Evolutionary conservation across 2,329 filamentous ascomycete species (phyloP), one percentile per base, ranked within the genome.

Genomic region (Pseudogymnoascus sp.): DNA sequence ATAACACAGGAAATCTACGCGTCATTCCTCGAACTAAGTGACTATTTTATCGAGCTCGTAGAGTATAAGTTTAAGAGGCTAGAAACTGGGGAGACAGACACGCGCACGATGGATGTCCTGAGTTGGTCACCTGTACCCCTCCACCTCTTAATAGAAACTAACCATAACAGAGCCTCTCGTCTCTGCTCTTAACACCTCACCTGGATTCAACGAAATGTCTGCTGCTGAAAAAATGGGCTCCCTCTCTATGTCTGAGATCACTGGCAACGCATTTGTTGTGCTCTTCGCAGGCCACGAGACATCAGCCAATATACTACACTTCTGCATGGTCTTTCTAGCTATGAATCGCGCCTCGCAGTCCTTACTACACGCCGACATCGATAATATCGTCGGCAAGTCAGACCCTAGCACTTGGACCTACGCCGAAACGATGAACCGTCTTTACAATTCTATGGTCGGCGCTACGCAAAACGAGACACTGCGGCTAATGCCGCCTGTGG

Each of bases 401-500:
- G 36, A 63, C 1, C 59, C 61, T 5, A 60, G 59, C 8, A 55
- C 65, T 25, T 69, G 64, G 63, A 60, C 62, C 4, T 71, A 71
- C 29, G 21, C 62, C 7, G 60, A 27, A 8, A 66, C 68, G 33
- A 68, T 71, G 64, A 63, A 65, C 12, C 42, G 62, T n/a, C 52
- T 71, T 2, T 70, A 66, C 37, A 69, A 70, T 52, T 64, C 63
- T 37, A 68, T 70, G 64, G 64, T 69, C 3, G 68, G 68, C 3
- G 68, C 68, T 1, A 61, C 63, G 5, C 21, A 66, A 75, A 82
- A 83, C 64, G 82, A 86, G 70, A 77, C 80, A 59, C 74, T 85
- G 15, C 79, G 82, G 31, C 68, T 85, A 12, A 72, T 83, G 13
- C 80, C 81, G 1, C 80, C 82, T 0, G 77, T 84, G 27, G 72